Conservation (phyloP, 192 early-diverging fungal species). For the Umbelopsis sp. region DNA sequence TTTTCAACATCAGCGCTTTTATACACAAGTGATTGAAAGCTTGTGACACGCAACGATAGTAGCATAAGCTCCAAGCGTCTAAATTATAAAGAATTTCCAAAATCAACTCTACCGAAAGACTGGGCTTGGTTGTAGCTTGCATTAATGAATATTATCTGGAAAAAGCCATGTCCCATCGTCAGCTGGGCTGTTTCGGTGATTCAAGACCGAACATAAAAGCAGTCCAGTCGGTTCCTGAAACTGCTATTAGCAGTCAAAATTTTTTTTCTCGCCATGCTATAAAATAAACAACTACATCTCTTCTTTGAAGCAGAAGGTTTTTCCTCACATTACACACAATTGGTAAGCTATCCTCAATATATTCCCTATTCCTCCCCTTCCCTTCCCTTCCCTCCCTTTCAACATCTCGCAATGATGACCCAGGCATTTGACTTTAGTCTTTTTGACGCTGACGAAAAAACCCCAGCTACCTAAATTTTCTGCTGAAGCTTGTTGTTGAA, state of each 20-base stretch:
- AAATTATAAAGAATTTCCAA: conserved; percentile 8
- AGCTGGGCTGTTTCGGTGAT: not conserved
- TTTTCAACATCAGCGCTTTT: conserved; percentile 14
- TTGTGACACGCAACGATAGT: not conserved
- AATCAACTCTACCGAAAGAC: conserved; percentile 8
- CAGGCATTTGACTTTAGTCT: conserved; percentile 24
- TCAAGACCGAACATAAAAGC: not conserved
- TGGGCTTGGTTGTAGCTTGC: not conserved
- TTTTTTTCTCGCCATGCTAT: conserved; percentile 12
- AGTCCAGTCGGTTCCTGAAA: not conserved
- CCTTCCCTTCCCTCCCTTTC: not conserved
- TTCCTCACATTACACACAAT: not conserved
- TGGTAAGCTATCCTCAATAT: not conserved
- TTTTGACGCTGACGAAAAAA: conserved; percentile 23
- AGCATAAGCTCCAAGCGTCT: conserved; percentile 4
- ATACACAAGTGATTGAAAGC: conserved; percentile 6
- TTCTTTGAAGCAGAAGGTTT: conserved; percentile 4
- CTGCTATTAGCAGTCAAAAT: conserved; percentile 15
- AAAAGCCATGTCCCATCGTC: not conserved
- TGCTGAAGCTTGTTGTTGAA: conserved; percentile 19
- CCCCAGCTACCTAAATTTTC: conserved; percentile 20
- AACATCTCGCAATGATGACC: conserved; percentile 12
- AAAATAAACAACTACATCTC: conserved; percentile 1
- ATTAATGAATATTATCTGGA: not conserved
- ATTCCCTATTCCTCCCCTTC: not conserved